phyloP scores from a whole-genome alignment of 1,284 basidiomycete species.

The Phellopilus nigrolimitatus region DNA sequence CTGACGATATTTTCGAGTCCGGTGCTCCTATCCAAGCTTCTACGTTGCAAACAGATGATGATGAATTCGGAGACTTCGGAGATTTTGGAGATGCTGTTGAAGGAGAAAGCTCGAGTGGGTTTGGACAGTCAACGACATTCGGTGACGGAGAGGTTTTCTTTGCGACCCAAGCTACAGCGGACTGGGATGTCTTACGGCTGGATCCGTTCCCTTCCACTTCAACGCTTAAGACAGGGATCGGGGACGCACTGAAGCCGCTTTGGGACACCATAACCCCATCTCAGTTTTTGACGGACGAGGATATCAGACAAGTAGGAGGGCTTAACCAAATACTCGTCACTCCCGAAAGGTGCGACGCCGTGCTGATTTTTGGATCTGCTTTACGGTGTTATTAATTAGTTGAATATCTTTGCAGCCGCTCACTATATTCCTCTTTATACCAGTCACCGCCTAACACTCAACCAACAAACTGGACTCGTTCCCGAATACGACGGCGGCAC shows the following conservation, averaged over 20 bases:
- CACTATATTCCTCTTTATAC: conserved; percentile 65
- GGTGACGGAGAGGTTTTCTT: conserved; percentile 32
- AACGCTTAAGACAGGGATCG: conserved; percentile 57
- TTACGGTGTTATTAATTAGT: neutral
- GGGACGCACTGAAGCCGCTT: conserved; percentile 61
- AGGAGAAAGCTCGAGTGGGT: conserved; percentile 28
- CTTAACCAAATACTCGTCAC: conserved; percentile 72
- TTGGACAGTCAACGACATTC: conserved; percentile 42
- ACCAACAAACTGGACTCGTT: conserved; percentile 88
- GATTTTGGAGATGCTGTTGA: conserved; percentile 71
- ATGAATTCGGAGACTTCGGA: conserved; percentile 84
- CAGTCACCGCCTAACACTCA: conserved; percentile 63
- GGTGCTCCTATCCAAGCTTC: conserved; percentile 47
- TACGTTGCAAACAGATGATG: conserved; percentile 44
- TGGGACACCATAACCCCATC: conserved; percentile 50
- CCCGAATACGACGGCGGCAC: conserved; percentile 82
- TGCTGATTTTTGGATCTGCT: neutral
- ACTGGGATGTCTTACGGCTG: conserved; percentile 61
- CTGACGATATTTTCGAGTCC: conserved; percentile 61
- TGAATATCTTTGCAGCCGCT: conserved; percentile 50
- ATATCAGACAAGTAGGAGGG: conserved; percentile 75
- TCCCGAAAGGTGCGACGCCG: conserved; percentile 64
- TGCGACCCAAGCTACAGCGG: conserved; percentile 15
- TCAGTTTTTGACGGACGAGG: conserved; percentile 59
- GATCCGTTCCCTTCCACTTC: conserved; percentile 56